Evolutionary conservation across 2,329 filamentous ascomycete genomes (phyloP).

Genomic region (Knufia fluminis): DNA sequence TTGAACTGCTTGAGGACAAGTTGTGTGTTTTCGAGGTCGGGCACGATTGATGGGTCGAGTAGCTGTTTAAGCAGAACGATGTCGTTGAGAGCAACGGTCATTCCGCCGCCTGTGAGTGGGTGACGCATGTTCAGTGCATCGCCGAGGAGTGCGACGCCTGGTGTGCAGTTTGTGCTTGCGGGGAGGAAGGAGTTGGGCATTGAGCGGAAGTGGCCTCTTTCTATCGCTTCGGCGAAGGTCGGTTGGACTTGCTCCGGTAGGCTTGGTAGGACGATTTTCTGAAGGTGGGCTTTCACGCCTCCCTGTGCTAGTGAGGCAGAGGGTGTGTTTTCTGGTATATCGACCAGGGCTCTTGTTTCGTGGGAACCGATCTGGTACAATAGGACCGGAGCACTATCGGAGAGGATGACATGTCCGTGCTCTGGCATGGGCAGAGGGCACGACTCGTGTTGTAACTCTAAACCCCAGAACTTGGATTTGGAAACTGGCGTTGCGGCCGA

Average conservation of each 20-base stretch:
- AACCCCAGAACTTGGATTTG: slow-evolving; percentile 81
- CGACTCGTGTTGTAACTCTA: slow-evolving; percentile 69
- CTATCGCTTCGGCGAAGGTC: slow-evolving; percentile 65
- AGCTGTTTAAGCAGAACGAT: slow-evolving; percentile 68
- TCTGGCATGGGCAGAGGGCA: slow-evolving; percentile 64
- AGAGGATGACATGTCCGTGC: slow-evolving; percentile 82
- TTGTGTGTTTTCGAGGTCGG: slow-evolving; percentile 57
- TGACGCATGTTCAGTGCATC: slow-evolving; percentile 99
- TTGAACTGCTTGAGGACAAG: slow-evolving; percentile 61
- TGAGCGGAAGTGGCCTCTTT: slow-evolving; percentile 66
- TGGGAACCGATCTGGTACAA: slow-evolving; percentile 95
- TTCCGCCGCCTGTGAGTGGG: slow-evolving; percentile 89
- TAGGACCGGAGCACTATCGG: slow-evolving; percentile 66
- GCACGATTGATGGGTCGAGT: slow-evolving; percentile 59
- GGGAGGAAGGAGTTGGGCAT: slow-evolving; percentile 98
- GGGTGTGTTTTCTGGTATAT: slow-evolving; percentile 70
- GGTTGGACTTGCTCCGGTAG: slow-evolving; percentile 65
- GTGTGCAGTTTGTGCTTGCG: slow-evolving; percentile 59
- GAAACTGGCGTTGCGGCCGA: slow-evolving; percentile 58
- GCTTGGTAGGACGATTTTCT: slow-evolving; percentile 66
- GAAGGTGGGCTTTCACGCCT: slow-evolving; percentile 76
- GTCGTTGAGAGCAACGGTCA: slow-evolving; percentile 96
- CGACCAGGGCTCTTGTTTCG: slow-evolving; percentile 83
- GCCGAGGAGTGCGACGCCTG: slow-evolving; percentile 72
- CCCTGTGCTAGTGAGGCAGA: slow-evolving; percentile 65